Base-by-base conservation (phyloP, 2,329 filamentous ascomycete genomes). In the Diaporthe nobilis region DNA sequence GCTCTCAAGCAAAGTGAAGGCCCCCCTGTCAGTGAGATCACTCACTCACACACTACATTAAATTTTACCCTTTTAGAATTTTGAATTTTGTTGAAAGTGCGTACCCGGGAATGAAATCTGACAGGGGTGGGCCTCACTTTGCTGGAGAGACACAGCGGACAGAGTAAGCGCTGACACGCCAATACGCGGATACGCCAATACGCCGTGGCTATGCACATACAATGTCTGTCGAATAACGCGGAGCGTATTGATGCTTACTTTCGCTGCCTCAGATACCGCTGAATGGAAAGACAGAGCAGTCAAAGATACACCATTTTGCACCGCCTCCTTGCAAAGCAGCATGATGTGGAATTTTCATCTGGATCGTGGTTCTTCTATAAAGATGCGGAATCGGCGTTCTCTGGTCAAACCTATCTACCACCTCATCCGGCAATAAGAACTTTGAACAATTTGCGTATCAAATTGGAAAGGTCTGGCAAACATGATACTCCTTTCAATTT, bases 131-230 rank as follows among this genome's bases (percentile, higher is more conserved):
- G 37, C 10, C 37, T 39, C 37, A 39, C 37, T 39, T 39, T 13
- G 12, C 37, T 39, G 13, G 12, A 39, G 37, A 39, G 37, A 13
- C 10, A 39, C 37, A 39, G 37, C 37, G 20, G 39, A 39, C n/a
- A n/a, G 28, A 51, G 44, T 25, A 53, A 68, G 65, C 65, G 65
- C 63, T 67, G 51, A 51, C 22, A 49, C 25, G 37, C 22, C 37
- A 49, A 51, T 67, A 67, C 61, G 61, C 44, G 12, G 10, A 37
- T 68, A 68, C 63, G 65, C 63, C 20, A 10, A 39, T 68, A 68
- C 65, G 65, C 65, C 15, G 6, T 20, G 31, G 65, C 65, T 53
- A 34, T 25, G 65, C 25, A 20, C 22, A n/a, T 15, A 28, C 17
- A 3, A 22, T 12, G 20, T 8, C 39, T 25, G 39, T 65, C 39